Base-by-base conservation (phyloP, 805 yeast genomes). In the Wickerhamomyces chaumierensis region DNA sequence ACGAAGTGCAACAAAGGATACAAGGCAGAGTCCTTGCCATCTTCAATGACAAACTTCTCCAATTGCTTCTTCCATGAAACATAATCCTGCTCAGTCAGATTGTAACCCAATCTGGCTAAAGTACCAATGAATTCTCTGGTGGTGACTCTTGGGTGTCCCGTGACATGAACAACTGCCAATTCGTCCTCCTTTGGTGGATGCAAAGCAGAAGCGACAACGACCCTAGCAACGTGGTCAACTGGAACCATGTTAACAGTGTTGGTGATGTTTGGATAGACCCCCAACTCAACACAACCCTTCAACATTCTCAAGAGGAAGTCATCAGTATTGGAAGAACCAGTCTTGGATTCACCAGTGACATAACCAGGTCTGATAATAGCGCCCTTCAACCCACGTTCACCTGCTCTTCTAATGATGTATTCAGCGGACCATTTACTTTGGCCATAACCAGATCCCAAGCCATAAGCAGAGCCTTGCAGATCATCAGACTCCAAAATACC, bases 361-460 rank as follows among this genome's bases (percentile, higher is more conserved):
- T 92, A 92, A 34, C 99, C 98, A 2, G 99, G 97, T 61, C 99
- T 77, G 31, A 90, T 75, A 49, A 92, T 79, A 39, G 88, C 74
- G 29, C 97, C 99, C 45, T 78, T 69, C 47, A 94, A 69, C 8
- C 99, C 98, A 39, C 79, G 65, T 40, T 72, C 71, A 34, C 96
- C 97, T 6, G 98, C 98, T 40, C 70, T 69, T 56, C 97, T 76
- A 43, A 86, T 77, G 35, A 92, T 68, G 50, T 83, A 75, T 63
- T 92, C 99, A 20, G 96, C 94, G 29, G 87, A 86, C 99, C 99
- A 92, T 60, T 92, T 92, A 48, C 92, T 75, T 65, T 94, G 99
- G 35, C 99, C 99, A 56, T 92, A 92, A 15, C 98, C 99, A 42
- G 80, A 82, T 20, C 87, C 82, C 42, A 92, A 69, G 1, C 96